Percentiles rank a stretch among this genome's conserved stretches.
These are phyloP conservation scores for Diplocarpon mali DNA, from an alignment of 2,329 filamentous ascomycete genomes.

Conservation along the genomic window DNA sequence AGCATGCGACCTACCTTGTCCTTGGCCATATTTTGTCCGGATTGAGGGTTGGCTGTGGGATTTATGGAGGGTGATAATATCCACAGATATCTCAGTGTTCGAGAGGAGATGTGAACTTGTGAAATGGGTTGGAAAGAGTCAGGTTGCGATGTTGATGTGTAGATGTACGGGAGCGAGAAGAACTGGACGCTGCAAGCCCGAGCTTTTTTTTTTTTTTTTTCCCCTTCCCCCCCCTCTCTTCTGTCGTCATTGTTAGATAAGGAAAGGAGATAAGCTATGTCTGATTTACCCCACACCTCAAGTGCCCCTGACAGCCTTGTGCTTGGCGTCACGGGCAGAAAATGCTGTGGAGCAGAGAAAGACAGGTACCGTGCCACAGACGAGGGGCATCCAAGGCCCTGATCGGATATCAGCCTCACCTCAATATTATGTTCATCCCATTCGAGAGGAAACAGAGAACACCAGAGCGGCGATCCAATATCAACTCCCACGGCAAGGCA, in stretches of 20 bases:
- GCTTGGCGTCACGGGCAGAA: background rate
- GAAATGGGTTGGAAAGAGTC: background rate
- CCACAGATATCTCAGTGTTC: background rate
- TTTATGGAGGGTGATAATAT: background rate
- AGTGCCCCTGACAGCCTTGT: background rate
- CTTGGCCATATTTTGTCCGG: constrained; percentile 19
- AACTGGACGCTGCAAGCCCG: background rate
- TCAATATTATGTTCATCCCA: too few relatives aligned
- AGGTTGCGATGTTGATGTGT: background rate
- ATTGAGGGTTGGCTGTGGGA: background rate
- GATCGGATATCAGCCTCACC: too few relatives aligned
- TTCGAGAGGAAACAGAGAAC: too few relatives aligned
- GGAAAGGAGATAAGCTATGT: background rate
- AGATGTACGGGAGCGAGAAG: background rate
- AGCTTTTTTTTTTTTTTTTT: constrained; percentile 1
- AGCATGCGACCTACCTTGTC: constrained; percentile 17
- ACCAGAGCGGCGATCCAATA: too few relatives aligned
- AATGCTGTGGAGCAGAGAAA: too few relatives aligned
- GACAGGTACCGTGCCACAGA: too few relatives aligned
- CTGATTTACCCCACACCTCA: background rate
- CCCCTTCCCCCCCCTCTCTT: too few relatives aligned
- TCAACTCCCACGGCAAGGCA: too few relatives aligned
- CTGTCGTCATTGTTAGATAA: background rate
- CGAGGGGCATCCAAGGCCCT: too few relatives aligned
- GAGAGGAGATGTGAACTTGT: background rate